Evolutionary conservation across 2,329 filamentous ascomycete species (phyloP), one percentile per base, ranked within the genome.

Genomic region (Sporothrix mexicana): DNA sequence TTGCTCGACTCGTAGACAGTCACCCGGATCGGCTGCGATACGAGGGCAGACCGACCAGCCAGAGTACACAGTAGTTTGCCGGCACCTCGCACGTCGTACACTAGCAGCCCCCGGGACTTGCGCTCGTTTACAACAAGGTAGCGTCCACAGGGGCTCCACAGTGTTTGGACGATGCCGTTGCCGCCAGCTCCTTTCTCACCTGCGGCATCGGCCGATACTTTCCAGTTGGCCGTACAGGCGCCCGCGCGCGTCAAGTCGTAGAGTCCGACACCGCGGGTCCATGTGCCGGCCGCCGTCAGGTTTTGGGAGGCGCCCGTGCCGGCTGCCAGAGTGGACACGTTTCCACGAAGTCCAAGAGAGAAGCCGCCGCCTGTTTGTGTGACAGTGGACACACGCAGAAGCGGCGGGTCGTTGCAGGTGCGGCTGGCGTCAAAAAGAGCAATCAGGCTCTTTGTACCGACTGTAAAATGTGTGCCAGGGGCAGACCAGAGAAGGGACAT

Each of bases 41-140:
- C 86, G 1, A 78, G 77, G 4, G 86, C 84, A 7, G 81, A 79
- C 25, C 88, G 85, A 3, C 87, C 88, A 0, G 81, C 78, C 12
- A 91, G 80, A 70, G 84, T 84, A n/a, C 83, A 84, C 2, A 91
- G 82, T n/a, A 90, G 81, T 75, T 84, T 83, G 9, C 88, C 86
- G 2, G 87, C 85, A 8, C 87, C 88, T 20, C 90, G 85, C 47
- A 91, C 84, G 77, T 91, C 90, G 79, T 91, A 91, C 2, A 91
- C 85, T 36, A 91, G 80, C 51, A 91, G 77, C 2, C 88, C 87
- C 6, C 77, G 79, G 0, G 88, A 84, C 75, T 85, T 85, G 5
- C 90, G 84, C 81, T 91, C 90, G 76, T 87, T 88, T 64, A 91
- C 82, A n/a, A 88, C 80, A 23, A 91, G 82, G 77, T 91, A 91